Base-by-base conservation (phyloP, 352 stramenopile genomes). In the Globisporangium uncinulatum region DNA sequence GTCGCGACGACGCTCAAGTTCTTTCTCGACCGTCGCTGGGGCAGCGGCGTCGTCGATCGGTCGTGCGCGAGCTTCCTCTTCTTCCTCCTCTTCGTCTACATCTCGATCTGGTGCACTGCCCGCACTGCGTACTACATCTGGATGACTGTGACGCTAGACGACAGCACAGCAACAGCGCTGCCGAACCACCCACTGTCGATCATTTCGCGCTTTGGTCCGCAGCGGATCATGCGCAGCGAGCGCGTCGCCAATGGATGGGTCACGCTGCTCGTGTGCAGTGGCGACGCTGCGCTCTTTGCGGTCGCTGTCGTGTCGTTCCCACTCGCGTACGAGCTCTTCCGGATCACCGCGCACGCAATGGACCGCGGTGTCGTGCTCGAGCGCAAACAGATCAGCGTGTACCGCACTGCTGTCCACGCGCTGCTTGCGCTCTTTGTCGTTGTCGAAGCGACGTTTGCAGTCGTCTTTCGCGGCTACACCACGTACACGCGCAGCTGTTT, bases 321-420 rank as follows among this genome's bases (percentile, higher is more conserved):
- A 19, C 56, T 90, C 0, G 70, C 62, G 15, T 80, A 85, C 59
- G 80, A 90, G 24, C 58, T 90, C 15, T 74, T 59, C 13, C 69
- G 74, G 46, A 78, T 90, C 47, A 78, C 71, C 4, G 54, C 56
- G 11, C 83, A 73, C 29, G 73, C 76, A 4, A 90, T 90, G 80
- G 80, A 90, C 43, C 62, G 80, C 34, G 80, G 80, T 3, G 55
- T 59, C 4, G 37, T 31, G 5, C 74, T 73, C 24, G 80, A 90
- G 56, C 51, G 67, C 15, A 56, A 51, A 2, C 66, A 70, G n/a
- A 84, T 87, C 57, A 54, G 61, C 1, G 37, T 67, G 24, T 88
- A 85, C 54, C 51, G 54, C 7, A 3, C 63, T 15, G 45, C 65
- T 3, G 64, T 67, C 11, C 69, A 83, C 45, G 45, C 51, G 0